Conservation (phyloP, 805 yeast genomes). For the Saturnispora diversa region DNA sequence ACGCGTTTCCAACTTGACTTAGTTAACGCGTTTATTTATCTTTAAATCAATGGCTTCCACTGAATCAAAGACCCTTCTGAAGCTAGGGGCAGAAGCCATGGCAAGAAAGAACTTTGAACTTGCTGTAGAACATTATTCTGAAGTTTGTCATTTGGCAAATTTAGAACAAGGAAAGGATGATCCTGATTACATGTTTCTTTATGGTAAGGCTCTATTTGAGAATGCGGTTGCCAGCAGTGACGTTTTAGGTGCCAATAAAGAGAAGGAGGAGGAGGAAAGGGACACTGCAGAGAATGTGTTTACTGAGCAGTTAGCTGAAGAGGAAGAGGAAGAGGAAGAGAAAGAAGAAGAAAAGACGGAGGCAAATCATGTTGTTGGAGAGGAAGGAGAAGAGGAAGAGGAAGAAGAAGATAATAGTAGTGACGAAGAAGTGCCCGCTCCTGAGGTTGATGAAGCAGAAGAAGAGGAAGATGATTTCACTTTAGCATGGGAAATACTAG, state of each 20-base stretch:
- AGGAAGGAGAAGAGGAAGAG: constrained; percentile 31
- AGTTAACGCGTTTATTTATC: constrained; percentile 6
- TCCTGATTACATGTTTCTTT: constrained; percentile 63
- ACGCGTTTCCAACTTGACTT: neutral
- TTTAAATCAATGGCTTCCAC: constrained; percentile 24
- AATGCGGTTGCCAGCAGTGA: constrained; percentile 68
- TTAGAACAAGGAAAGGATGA: constrained; percentile 52
- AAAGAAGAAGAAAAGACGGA: constrained; percentile 25
- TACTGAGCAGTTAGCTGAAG: constrained; percentile 33
- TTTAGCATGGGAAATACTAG: constrained; percentile 82
- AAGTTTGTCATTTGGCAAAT: constrained; percentile 56
- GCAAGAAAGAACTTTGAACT: constrained; percentile 57
- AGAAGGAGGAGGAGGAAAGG: constrained; percentile 15
- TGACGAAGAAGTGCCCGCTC: constrained; percentile 23
- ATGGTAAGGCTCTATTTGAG: constrained; percentile 75
- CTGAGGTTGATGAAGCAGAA: constrained; percentile 25
- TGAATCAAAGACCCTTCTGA: constrained; percentile 41
- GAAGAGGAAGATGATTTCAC: constrained; percentile 68
- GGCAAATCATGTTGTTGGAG: constrained; percentile 10
- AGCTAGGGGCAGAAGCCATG: constrained; percentile 56
- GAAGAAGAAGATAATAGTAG: constrained; percentile 19
- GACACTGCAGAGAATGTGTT: constrained; percentile 18
- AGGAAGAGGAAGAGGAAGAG: constrained; percentile 29
- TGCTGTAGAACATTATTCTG: constrained; percentile 65
- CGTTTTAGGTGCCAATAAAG: constrained; percentile 51